Evolutionary conservation across 2,329 filamentous ascomycete genomes (phyloP), one percentile per base, ranked within the genome.

Genomic region (Chrysosporium keratinophilum): DNA sequence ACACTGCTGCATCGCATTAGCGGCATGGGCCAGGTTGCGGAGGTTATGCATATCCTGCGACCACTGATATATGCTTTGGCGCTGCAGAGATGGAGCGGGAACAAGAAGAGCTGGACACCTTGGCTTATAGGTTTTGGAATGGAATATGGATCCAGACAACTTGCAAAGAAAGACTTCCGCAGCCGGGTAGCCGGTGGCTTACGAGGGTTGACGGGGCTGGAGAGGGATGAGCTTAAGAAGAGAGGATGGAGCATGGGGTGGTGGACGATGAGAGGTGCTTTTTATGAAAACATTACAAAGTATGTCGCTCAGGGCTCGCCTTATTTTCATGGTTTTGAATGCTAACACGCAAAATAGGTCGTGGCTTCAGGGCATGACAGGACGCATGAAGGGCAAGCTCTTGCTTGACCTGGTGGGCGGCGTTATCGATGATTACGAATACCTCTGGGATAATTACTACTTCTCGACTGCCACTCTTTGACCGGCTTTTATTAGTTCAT

Each of bases 371-470:
- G 80, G 81, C 3, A 70, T 91, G 12, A 83, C 91, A 6, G 75
- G 76, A 31, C 85, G 83, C 63, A 78, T 95, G 60, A 83, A 76
- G 65, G 75, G 82, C 60, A 85, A 84, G 64, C 83, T 86, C 50
- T 76, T 95, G 69, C 80, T 94, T 45, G 83, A 86, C 60, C 80
- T 98, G 66, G 76, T 95, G 20, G 86, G 84, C 7, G 88, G 87
- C 54, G 85, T 98, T 44, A 71, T 97, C 58, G 89, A 96, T 67
- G 93, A 98, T 68, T 98, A 98, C 67, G 88, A 95, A 70, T 97
- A 94, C 68, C 76, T 98, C 33, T 98, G 93, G 93, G 89, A 96
- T 71, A 90, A 94, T 63, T 97, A 96, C 70, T 94, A 97, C 71
- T 98, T 97, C 70, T 77, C 81, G 15, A 84, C 81, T 1, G 77